Evolutionary conservation across 2,329 filamentous ascomycete species (phyloP).

Genomic region (Byssothecium circinans): DNA sequence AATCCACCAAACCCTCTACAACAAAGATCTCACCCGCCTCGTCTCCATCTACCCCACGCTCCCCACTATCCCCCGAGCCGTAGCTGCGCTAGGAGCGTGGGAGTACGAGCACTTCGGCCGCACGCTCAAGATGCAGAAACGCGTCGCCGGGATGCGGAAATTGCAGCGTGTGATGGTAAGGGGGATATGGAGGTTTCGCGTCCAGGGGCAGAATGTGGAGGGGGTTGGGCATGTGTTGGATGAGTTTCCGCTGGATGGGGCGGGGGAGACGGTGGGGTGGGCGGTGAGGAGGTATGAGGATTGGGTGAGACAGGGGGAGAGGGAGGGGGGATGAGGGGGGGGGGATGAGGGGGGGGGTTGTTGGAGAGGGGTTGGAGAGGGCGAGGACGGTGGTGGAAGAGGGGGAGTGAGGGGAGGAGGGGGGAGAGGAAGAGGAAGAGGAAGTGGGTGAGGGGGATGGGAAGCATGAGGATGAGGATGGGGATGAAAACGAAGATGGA

Average conservation of each 20-base stretch:
- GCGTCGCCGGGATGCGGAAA: neutral
- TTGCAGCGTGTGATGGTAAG: neutral
- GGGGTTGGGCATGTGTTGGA: neutral
- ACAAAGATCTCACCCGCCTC: neutral
- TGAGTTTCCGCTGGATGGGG: neutral
- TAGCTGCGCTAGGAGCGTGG: neutral
- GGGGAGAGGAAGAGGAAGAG: too few relatives aligned
- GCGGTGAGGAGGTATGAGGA: neutral
- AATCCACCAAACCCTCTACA: neutral
- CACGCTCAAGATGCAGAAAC: neutral
- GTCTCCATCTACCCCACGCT: neutral
- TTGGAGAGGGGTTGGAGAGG: too few relatives aligned
- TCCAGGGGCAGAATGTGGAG: neutral
- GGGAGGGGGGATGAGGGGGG: too few relatives aligned
- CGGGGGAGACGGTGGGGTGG: neutral
- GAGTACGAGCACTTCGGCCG: neutral
- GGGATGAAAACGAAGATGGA: too few relatives aligned
- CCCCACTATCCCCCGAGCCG: neutral
- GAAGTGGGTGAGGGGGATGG: too few relatives aligned
- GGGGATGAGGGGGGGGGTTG: too few relatives aligned
- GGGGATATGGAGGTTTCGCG: neutral
- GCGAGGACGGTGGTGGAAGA: too few relatives aligned
- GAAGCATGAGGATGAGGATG: too few relatives aligned
- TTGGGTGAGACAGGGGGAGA: too few relatives aligned
- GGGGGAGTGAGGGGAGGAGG: too few relatives aligned